Conservation (phyloP, 1,284 basidiomycete genomes). For the Apiotrichum sp. region DNA sequence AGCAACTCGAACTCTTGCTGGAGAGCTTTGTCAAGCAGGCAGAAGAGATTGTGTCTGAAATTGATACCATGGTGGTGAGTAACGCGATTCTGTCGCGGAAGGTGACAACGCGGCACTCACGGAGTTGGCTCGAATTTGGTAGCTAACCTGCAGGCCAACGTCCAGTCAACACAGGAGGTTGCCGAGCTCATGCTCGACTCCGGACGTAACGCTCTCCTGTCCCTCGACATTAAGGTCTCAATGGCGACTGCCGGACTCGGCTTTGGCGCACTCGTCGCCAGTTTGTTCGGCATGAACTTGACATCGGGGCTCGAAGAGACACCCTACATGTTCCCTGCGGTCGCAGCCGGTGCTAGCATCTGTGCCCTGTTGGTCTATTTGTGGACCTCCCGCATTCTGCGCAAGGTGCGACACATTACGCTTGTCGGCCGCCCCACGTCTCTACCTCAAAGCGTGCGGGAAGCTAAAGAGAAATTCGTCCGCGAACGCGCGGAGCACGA, state of each 20-base stretch:
- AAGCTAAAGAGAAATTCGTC: conserved; percentile 15
- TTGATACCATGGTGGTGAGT: conserved; percentile 72
- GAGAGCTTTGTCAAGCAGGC: conserved; percentile 94
- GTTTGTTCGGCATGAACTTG: conserved; percentile 94
- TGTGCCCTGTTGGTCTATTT: conserved; percentile 37
- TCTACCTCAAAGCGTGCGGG: conserved; percentile 12
- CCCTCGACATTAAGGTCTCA: conserved; percentile 88
- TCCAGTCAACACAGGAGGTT: conserved; percentile 94
- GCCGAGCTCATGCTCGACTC: conserved; percentile 95
- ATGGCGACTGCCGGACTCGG: conserved; percentile 90
- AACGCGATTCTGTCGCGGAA: background rate
- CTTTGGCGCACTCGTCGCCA: conserved; percentile 84
- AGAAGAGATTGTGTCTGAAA: conserved; percentile 89
- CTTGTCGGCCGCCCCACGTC: conserved; percentile 16
- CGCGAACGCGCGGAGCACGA: conserved; percentile 9
- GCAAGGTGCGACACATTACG: conserved; percentile 40
- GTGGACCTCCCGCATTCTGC: conserved; percentile 36
- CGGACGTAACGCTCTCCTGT: conserved; percentile 86
- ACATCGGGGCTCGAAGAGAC: conserved; percentile 41
- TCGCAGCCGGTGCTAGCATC: conserved; percentile 34
- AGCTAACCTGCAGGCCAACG: conserved; percentile 56
- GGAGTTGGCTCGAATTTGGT: background rate
- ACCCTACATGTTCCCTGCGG: conserved; percentile 45
- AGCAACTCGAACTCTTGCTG: conserved; percentile 84
- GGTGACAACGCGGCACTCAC: background rate